Evolutionary conservation across 2,329 filamentous ascomycete species (phyloP).

Genomic region (Neoscytalidium dimidiatum): DNA sequence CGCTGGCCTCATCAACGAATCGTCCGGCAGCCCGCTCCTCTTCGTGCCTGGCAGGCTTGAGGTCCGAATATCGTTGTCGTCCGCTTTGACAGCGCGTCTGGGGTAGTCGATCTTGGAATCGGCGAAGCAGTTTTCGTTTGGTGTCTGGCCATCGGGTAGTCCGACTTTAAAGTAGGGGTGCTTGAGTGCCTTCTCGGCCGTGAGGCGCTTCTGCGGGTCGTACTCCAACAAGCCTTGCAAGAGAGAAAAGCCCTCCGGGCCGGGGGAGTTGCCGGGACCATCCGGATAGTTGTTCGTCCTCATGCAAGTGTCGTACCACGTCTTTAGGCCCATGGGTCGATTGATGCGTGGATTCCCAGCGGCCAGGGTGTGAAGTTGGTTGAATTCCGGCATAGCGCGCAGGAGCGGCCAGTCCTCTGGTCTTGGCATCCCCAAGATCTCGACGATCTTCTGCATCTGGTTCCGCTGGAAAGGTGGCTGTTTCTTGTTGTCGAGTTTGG

Average conservation of each 20-base stretch:
- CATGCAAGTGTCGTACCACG: conserved; percentile 57
- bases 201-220: conserved; percentile 85
- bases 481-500: conserved; percentile 98
- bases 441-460: conserved; percentile 98
- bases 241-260: conserved; percentile 75
- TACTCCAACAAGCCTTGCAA: conserved; percentile 86
- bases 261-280: conserved; percentile 33
- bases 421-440: conserved; percentile 88
- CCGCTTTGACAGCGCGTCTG: conserved; percentile 83
- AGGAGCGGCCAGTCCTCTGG: conserved; percentile 89
- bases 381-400: conserved; percentile 82
- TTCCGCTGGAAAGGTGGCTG: conserved; percentile 96
- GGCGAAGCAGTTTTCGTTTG: conserved; percentile 86
- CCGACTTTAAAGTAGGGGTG: conserved; percentile 79
- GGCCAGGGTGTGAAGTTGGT: conserved; percentile 61
- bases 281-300: conserved; percentile 49
- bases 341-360: conserved; percentile 51
- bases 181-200: conserved; percentile 83
- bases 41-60: conserved; percentile 89
- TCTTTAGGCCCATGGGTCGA: conserved; percentile 65
- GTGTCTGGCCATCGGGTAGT: conserved; percentile 55
- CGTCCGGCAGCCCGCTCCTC: conserved; percentile 81
- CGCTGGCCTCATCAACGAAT: conserved; percentile 63
- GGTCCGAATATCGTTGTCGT: conserved; percentile 94
- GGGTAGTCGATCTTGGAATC: conserved; percentile 88